These are phyloP conservation scores for Triangularia setosa DNA, from an alignment of 2,329 filamentous ascomycete species.

Conservation along the genomic window DNA sequence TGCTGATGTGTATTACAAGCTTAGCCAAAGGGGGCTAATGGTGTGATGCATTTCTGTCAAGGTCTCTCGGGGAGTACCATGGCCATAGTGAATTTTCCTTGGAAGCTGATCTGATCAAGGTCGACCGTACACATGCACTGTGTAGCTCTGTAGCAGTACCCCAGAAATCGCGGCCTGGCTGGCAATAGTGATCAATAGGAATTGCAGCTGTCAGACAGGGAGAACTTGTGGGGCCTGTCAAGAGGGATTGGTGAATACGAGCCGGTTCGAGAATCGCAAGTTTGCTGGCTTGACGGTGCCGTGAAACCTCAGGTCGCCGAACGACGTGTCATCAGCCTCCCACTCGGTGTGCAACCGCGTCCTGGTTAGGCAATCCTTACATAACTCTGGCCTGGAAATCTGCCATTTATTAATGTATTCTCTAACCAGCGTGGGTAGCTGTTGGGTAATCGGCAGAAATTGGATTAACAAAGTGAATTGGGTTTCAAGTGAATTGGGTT, in stretches of 20 bases:
- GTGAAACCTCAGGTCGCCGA: slow-evolving; percentile 11
- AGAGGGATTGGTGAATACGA: not conserved
- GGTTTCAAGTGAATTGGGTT: not conserved
- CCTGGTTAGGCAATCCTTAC: slow-evolving; percentile 22
- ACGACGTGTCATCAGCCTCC: not conserved
- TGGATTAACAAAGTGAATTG: not conserved
- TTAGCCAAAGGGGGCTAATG: not conserved
- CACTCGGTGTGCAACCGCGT: slow-evolving; percentile 2
- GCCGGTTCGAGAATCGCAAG: not conserved
- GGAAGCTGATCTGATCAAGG: not conserved
- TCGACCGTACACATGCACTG: slow-evolving; percentile 7
- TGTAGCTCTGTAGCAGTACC: slow-evolving; percentile 9
- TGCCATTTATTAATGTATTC: not conserved
- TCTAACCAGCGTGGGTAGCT: not conserved
- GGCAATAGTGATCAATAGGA: slow-evolving; percentile 12
- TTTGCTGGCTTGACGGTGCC: slow-evolving; percentile 2
- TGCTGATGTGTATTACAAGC: not conserved
- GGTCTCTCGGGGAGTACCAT: not conserved
- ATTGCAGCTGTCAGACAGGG: slow-evolving; percentile 16
- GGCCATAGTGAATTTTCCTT: not conserved
- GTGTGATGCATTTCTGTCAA: not conserved
- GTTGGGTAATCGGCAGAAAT: slow-evolving; percentile 10
- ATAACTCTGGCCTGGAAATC: slow-evolving; percentile 11
- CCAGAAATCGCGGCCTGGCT: not conserved
- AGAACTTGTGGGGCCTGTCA: not conserved